Evolutionary conservation across 805 yeast species (phyloP), one percentile per base, ranked within the genome.

Genomic region (Wickerhamomyces pijperi): DNA sequence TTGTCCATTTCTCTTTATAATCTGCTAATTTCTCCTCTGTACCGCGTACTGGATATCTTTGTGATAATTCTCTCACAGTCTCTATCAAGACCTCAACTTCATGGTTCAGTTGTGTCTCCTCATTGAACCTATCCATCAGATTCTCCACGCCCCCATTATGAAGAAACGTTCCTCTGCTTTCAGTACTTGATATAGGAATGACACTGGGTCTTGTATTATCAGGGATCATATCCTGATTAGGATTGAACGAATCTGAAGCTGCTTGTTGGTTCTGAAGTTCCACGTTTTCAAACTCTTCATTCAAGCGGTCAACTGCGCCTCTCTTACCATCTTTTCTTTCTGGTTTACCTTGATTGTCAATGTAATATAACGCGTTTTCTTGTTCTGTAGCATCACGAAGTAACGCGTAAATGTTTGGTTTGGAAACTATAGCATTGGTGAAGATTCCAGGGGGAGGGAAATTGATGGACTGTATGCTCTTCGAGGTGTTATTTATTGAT

Each of bases 381-480:
- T 67, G 65, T 0, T 50, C 55, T 28, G 72, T 71, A 3, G 81
- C 75, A 53, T 79, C 86, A 46, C 79, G 64, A 17, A 79, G 58
- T n/a, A 79, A 58, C 17, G 66, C 59, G 2, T 78, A 74, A 41
- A 78, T 76, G 21, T 65, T 64, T 12, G 76, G 75, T 36, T 63
- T 58, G 19, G 65, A 58, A 9, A 75, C 64, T 15, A 78, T 59
- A 2, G 86, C 79, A 49, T 79, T 79, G 32, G 81, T 74, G 54
- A 79, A 79, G 4, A 76, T 68, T 0, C 85, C 84, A 0, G 82
- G 74, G 0, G 69, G 64, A 17, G 65, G 56, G 54, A 78, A 78
- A 39, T 72, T 60, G 3, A 70, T 61, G 0, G 56, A 47, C 28
- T 45, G 47, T 4, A 54, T 35, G 0, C 53, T 48, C 21, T 39